Conservation (phyloP, 139 green algal genomes). For the Zygnema circumcarinatum region DNA sequence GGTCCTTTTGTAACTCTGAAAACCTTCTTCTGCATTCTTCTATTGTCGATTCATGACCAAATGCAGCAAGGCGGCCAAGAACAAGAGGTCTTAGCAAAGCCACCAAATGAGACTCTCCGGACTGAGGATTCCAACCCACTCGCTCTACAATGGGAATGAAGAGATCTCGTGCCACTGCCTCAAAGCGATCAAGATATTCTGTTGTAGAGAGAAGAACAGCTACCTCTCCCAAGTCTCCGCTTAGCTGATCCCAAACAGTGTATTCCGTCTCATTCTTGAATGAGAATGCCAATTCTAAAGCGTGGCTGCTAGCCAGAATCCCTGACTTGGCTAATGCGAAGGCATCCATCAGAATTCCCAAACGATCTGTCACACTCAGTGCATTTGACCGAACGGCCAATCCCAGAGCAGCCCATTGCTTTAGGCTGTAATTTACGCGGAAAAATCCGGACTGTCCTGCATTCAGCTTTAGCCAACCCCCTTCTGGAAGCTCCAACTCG, state of each 20-base stretch:
- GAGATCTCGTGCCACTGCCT: constrained; percentile 28
- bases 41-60: constrained; percentile 20
- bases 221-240: constrained; percentile 39
- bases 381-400: constrained; percentile 22
- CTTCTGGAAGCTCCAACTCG: constrained; percentile 28
- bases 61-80: constrained; percentile 20
- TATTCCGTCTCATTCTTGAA: constrained; percentile 50
- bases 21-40: constrained; percentile 9
- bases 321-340: constrained; percentile 53
- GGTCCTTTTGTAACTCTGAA: background rate
- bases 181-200: constrained; percentile 6
- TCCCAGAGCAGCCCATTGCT: constrained; percentile 38
- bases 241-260: constrained; percentile 49
- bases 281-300: constrained; percentile 20
- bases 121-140: constrained; percentile 41
- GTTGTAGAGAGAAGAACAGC: constrained; percentile 9
- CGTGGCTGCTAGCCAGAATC: constrained; percentile 43
- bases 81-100: constrained; percentile 43
- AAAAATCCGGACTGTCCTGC: constrained; percentile 65
- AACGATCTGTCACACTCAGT: constrained; percentile 33
- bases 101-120: constrained; percentile 43
- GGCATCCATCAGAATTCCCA: constrained; percentile 52
- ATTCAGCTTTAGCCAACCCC: constrained; percentile 77
- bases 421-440: constrained; percentile 56
- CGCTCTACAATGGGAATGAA: constrained; percentile 16